Percentiles rank a stretch among this genome's conserved stretches.
Evolutionary conservation across 2,329 filamentous ascomycete genomes (phyloP).

Genomic region (Amauroascus verrucosus): DNA sequence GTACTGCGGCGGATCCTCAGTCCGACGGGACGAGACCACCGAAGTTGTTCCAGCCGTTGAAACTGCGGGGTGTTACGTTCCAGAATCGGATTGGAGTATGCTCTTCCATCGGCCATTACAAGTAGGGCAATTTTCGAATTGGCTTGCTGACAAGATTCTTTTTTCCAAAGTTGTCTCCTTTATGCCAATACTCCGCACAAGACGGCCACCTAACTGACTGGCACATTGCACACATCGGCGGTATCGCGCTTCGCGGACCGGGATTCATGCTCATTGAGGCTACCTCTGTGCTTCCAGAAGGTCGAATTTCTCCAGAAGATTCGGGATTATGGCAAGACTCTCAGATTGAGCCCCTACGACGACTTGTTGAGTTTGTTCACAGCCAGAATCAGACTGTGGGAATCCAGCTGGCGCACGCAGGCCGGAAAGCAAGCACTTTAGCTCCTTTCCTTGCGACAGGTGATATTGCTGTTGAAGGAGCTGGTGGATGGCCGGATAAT

Average conservation of each 20-base stretch:
- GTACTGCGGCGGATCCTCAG: slow-evolving; percentile 33
- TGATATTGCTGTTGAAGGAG: slow-evolving; percentile 45
- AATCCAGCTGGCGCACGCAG: slow-evolving; percentile 70
- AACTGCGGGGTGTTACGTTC: slow-evolving; percentile 50
- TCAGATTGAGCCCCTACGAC: slow-evolving; percentile 47
- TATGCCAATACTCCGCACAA: slow-evolving; percentile 58
- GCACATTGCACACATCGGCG: slow-evolving; percentile 72
- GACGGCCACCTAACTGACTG: slow-evolving; percentile 68
- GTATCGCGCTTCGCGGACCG: slow-evolving; percentile 61
- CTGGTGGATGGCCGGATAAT: slow-evolving; percentile 47
- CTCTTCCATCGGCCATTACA: neutral
- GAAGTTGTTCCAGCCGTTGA: slow-evolving; percentile 50
- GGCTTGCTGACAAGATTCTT: neutral
- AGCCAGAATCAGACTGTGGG: slow-evolving; percentile 55
- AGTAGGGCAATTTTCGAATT: neutral
- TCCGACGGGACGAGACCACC: slow-evolving; percentile 35
- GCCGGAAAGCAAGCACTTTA: slow-evolving; percentile 54
- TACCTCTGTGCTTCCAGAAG: slow-evolving; percentile 61
- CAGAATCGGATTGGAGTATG: slow-evolving; percentile 54
- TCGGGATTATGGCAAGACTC: slow-evolving; percentile 72
- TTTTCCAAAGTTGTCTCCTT: slow-evolving; percentile 45
- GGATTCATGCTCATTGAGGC: slow-evolving; percentile 64
- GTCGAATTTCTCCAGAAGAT: slow-evolving; percentile 71
- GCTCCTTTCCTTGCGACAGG: slow-evolving; percentile 53
- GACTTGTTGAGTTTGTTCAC: slow-evolving; percentile 25